A percentile compares a stretch with the other conserved stretches of the same genome.
These are phyloP conservation scores for Pyrus pyrifolia DNA, from an alignment of 306 rosid genomes.

Conservation along the genomic window DNA sequence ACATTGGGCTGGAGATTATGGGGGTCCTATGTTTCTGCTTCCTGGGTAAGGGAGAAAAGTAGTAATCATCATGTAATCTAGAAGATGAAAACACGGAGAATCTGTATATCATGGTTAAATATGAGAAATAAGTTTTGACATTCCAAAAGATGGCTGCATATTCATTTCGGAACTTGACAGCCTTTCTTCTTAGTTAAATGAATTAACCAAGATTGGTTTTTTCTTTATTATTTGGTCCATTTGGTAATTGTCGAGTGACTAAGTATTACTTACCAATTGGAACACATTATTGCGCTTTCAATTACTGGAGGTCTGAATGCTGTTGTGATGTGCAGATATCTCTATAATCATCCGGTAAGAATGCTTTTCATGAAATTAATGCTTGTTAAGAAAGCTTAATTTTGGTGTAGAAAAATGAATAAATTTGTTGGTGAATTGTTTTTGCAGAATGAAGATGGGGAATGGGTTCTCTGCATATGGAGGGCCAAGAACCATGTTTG, in stretches of 20 bases:
- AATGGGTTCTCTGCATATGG: slow-evolving; percentile 30
- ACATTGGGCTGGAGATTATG: slow-evolving; percentile 36
- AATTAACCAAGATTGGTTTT: background rate
- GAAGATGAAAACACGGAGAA: background rate
- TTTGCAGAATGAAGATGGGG: slow-evolving; percentile 30
- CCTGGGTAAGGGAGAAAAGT: slow-evolving; percentile 22
- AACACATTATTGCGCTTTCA: too few species aligned
- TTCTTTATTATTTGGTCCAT: background rate
- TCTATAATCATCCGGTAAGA: too few species aligned
- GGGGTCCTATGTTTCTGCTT: slow-evolving; percentile 34
- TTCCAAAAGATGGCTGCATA: background rate
- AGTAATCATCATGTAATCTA: background rate
- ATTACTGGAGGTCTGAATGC: too few species aligned
- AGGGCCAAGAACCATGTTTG: background rate
- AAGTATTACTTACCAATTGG: too few species aligned
- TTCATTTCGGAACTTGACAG: background rate
- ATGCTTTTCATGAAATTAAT: too few species aligned
- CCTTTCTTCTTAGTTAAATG: background rate
- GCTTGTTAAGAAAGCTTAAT: too few species aligned
- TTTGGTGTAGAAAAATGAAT: background rate
- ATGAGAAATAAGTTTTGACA: background rate
- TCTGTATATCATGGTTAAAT: background rate
- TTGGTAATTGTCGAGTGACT: background rate
- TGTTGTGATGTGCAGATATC: too few species aligned
- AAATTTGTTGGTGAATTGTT: too few species aligned